Base-by-base conservation (phyloP, 257 asterid species). In the Solanum peruvianum region DNA sequence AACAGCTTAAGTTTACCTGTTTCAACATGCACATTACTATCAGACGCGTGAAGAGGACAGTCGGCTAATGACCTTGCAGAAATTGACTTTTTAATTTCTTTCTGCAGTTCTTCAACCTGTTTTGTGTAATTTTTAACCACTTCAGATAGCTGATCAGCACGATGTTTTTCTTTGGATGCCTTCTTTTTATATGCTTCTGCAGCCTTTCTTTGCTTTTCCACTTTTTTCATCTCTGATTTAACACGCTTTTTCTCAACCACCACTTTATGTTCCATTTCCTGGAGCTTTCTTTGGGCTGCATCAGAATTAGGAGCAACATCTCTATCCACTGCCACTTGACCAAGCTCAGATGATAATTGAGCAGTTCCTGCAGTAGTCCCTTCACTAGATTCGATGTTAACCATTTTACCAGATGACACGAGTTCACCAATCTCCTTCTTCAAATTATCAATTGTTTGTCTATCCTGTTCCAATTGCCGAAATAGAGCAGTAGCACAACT, bases 171-270 rank as follows among this genome's bases (percentile, higher is more conserved):
- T 90, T 91, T 87, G 52, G 89, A 25, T 42, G 95, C 94, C 85
- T 89, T 87, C 82, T 69, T 92, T 90, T 93, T 91, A 83, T 93
- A 89, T 67, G 86, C 91, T 87, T 91, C 91, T 41, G 93, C 94
- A 91, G 85, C 87, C 87, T 91, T 90, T 88, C 45, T 90, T 89
- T 92, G 96, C 89, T 94, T 91, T 86, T 90, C 91, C 84, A 93
- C 94, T 89, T 92, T 92, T 92, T 90, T 91, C 89, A 86, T 90
- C 90, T 90, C 93, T 86, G 92, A 92, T 86, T 92, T 93, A 39
- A 90, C 92, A 64, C 86, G 90, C 83, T 86, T 92, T 86, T 89
- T 91, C 92, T 91, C 96, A 86, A 62, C 88, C 47, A 49, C 45
- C 87, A 91, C 52, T 75, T 80, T 83, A 42, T 87, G 88, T 70